These are phyloP conservation scores for Penicillium polonicum DNA, from an alignment of 2,329 filamentous ascomycete species.

Conservation along the genomic window DNA sequence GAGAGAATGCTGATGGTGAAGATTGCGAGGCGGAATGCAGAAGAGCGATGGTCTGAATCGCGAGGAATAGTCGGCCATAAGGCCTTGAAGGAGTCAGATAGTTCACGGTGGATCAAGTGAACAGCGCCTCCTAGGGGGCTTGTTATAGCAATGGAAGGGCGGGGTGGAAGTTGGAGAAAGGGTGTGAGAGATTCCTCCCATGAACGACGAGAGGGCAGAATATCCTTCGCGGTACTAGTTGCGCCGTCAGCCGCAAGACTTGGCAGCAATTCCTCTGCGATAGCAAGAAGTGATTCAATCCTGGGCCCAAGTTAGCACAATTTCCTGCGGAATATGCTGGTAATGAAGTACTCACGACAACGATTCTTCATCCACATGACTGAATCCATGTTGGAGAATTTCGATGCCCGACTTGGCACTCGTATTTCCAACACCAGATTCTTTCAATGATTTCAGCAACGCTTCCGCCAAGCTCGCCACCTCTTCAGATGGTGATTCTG, in stretches of 20 bases:
- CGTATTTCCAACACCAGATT: slow-evolving; percentile 38
- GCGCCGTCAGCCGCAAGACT: slow-evolving; percentile 29
- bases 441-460: slow-evolving; percentile 35
- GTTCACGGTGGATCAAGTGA: slow-evolving; percentile 55
- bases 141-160: slow-evolving; percentile 68
- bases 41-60: slow-evolving; percentile 68
- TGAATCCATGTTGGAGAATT: slow-evolving; percentile 54
- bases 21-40: slow-evolving; percentile 71
- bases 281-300: slow-evolving; percentile 56
- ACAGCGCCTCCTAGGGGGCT: slow-evolving; percentile 70
- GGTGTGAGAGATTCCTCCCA: slow-evolving; percentile 65
- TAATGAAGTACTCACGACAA: slow-evolving; percentile 43
- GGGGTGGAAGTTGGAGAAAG: slow-evolving; percentile 47
- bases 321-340: slow-evolving; percentile 26
- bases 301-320: slow-evolving; percentile 35
- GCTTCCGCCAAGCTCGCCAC: slow-evolving; percentile 45
- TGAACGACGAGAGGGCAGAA: slow-evolving; percentile 62
- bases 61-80: slow-evolving; percentile 45
- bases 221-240: slow-evolving; percentile 35
- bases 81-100: slow-evolving; percentile 27
- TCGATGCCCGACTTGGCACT: slow-evolving; percentile 50
- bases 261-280: slow-evolving; percentile 52
- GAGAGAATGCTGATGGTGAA: slow-evolving; percentile 64
- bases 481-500: slow-evolving; percentile 54
- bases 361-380: slow-evolving; percentile 45